These are phyloP conservation scores for Cucumis sativus DNA, from an alignment of 306 rosid genomes.

Conservation along the genomic window DNA sequence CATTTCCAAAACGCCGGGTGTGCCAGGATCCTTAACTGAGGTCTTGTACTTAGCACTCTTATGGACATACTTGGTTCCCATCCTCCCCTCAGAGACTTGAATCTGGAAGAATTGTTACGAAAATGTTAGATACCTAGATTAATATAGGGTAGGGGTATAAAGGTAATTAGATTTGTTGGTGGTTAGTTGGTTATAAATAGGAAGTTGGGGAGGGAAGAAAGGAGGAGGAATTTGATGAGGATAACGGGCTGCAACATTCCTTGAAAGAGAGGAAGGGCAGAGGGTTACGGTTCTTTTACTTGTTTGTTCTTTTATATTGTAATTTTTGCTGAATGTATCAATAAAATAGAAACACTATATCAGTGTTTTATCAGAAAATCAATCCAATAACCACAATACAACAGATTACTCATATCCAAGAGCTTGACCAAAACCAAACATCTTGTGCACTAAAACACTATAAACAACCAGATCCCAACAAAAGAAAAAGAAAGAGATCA, in stretches of 20 bases:
- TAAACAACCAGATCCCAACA: background rate
- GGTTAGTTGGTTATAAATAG: too few species aligned
- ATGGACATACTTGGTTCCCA: conserved; percentile 47
- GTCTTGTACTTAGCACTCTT: conserved; percentile 76
- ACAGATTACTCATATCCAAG: background rate
- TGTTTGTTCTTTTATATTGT: too few species aligned
- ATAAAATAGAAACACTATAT: too few species aligned
- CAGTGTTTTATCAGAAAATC: too few species aligned
- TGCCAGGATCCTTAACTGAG: conserved; percentile 65
- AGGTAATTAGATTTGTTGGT: too few species aligned
- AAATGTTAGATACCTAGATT: background rate
- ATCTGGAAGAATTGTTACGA: background rate
- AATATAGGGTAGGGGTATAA: too few species aligned
- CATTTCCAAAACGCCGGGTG: conserved; percentile 70
- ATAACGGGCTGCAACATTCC: too few species aligned
- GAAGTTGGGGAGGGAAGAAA: too few species aligned
- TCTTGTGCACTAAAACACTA: background rate
- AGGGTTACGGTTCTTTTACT: too few species aligned
- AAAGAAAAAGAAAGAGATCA: background rate
- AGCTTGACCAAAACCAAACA: background rate
- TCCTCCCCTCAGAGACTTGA: background rate
- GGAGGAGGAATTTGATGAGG: too few species aligned
- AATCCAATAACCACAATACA: background rate
- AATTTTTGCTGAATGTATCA: too few species aligned
- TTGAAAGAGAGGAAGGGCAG: too few species aligned